Conservation (phyloP, 345 rosid genomes). For the Cardamine occulta region DNA sequence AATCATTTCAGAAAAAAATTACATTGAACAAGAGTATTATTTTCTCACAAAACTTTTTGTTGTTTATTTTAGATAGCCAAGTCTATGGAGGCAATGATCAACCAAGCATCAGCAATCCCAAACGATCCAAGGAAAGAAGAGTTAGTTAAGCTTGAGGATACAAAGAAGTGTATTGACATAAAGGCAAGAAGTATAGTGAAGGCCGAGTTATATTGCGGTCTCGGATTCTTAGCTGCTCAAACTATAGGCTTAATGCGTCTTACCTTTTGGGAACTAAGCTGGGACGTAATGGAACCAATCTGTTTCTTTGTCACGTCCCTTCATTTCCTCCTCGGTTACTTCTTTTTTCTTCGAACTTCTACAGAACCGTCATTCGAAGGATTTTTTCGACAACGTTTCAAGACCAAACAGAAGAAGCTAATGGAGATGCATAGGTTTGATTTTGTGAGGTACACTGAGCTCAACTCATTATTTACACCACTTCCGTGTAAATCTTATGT, state of each 20-base stretch:
- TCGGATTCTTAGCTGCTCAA: slow-evolving; percentile 58
- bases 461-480: slow-evolving; percentile 50
- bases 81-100: slow-evolving; percentile 57
- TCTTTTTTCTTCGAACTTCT: slow-evolving; percentile 76
- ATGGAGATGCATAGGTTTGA: slow-evolving; percentile 55
- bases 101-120: slow-evolving; percentile 45
- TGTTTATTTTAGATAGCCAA: slow-evolving; percentile 50
- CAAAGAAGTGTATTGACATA: slow-evolving; percentile 61
- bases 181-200: slow-evolving; percentile 58
- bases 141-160: slow-evolving; percentile 58
- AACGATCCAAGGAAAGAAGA: slow-evolving; percentile 70
- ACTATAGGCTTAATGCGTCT: slow-evolving; percentile 85
- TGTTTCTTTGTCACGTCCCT: slow-evolving; percentile 77
- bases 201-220: slow-evolving; percentile 69
- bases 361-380: slow-evolving; percentile 84
- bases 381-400: slow-evolving; percentile 59
- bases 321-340: slow-evolving; percentile 60
- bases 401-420: slow-evolving; percentile 66
- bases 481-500: slow-evolving; percentile 14
- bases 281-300: slow-evolving; percentile 99
- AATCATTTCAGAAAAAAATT: background rate
- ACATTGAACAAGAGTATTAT: background rate
- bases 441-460: slow-evolving; percentile 48
- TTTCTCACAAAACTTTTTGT: background rate
- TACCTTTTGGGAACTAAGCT: slow-evolving; percentile 90